Conservation (phyloP, 1,284 basidiomycete species). For the Schizophyllum amplum region DNA sequence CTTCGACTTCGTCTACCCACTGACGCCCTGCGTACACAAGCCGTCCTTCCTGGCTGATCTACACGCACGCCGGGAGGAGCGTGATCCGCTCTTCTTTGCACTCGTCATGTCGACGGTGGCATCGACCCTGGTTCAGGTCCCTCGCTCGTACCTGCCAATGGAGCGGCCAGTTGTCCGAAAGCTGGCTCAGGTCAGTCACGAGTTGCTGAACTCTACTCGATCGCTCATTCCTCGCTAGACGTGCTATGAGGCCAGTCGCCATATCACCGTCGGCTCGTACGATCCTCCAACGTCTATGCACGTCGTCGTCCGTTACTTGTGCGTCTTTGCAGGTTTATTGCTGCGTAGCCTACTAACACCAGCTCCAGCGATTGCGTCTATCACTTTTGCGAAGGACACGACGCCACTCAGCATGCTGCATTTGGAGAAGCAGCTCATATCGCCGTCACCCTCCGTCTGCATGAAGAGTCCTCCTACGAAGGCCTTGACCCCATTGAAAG, state of each 20-base stretch:
- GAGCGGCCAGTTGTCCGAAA: slow-evolving; percentile 69
- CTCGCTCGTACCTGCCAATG: slow-evolving; percentile 75
- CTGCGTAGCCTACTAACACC: slow-evolving; percentile 2
- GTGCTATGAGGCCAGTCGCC: slow-evolving; percentile 73
- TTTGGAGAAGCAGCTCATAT: slow-evolving; percentile 80
- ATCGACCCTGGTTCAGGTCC: slow-evolving; percentile 76
- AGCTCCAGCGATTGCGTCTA: slow-evolving; percentile 63
- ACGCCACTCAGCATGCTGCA: slow-evolving; percentile 77
- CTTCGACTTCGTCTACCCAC: slow-evolving; percentile 83
- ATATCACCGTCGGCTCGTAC: slow-evolving; percentile 70
- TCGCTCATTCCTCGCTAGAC: slow-evolving; percentile 31
- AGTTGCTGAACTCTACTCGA: neutral
- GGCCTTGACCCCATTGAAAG: slow-evolving; percentile 78
- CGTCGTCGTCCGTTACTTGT: slow-evolving; percentile 80
- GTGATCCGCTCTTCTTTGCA: slow-evolving; percentile 80
- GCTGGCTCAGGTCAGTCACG: slow-evolving; percentile 51
- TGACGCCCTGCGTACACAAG: slow-evolving; percentile 76
- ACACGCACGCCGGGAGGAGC: slow-evolving; percentile 66
- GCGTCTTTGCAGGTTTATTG: slow-evolving; percentile 25
- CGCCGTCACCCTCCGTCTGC: slow-evolving; percentile 72
- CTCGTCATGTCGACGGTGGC: slow-evolving; percentile 81
- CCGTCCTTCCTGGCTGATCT: slow-evolving; percentile 84
- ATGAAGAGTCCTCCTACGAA: slow-evolving; percentile 76
- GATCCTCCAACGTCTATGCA: slow-evolving; percentile 77
- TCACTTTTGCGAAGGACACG: slow-evolving; percentile 82